Evolutionary conservation across 2,329 filamentous ascomycete species (phyloP), one percentile per base, ranked within the genome.

Genomic region (Fusarium duplospermum): DNA sequence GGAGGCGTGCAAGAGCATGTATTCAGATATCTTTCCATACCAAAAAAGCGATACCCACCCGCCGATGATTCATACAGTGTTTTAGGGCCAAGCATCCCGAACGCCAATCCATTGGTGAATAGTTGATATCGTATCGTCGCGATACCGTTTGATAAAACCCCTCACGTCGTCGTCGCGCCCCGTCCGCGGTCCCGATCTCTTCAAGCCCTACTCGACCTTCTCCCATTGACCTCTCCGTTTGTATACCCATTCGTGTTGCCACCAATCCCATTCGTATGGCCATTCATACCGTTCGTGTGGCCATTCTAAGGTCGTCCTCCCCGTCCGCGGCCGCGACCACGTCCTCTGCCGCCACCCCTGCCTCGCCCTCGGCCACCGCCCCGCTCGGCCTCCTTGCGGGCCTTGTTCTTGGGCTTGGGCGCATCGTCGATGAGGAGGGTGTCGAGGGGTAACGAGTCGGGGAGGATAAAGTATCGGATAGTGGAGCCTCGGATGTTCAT

Each of bases 361-460:
- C 88, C 86, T 33, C 89, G 82, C 84, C 72, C 72, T 68, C 90
- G 87, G 36, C 88, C 88, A 50, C 87, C 82, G 16, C 90, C 89
- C 57, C 92, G 87, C 68, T 90, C 89, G 35, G 88, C 89, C 86
- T 98, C 96, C 89, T 99, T 99, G 82, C 96, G 91, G 29, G 96
- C 96, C 91, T 99, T 99, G 87, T 99, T 99, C 93, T 98, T 98
- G 71, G 96, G 96, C 88, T 99, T 99, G 61, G 96, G 95, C 80
- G 94, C 92, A 85, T 99, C 96, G 83, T 99, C 96, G 78, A 99
- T 95, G 72, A 99, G 89, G 62, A 99, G 89, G 45, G 96, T 98
- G 84, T 99, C 96, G 75, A 99, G 90, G 42, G 96, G 96, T 80
- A 99, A 89, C 73, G 94, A 96, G 86, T 99, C 96, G 66, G 96